Conservation (phyloP, 148 eudicot genomes). For the Fagopyrum tataricum region DNA sequence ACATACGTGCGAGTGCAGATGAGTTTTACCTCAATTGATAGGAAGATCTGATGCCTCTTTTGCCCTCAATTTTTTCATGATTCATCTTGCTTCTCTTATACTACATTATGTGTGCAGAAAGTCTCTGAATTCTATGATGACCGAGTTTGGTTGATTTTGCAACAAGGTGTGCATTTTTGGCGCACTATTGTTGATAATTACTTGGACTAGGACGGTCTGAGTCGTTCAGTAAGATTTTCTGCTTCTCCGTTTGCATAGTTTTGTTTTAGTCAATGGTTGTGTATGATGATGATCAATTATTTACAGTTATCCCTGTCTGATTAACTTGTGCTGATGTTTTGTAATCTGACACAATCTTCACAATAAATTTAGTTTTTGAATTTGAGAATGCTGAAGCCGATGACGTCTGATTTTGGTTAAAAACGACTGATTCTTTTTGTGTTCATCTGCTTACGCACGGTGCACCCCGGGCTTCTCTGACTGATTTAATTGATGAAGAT, state of each 20-base stretch:
- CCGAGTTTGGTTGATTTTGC: constrained; percentile 16
- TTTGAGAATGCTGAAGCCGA: no score
- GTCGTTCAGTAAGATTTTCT: constrained; percentile 4
- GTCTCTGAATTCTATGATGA: constrained; percentile 15
- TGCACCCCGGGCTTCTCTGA: no score
- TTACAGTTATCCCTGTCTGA: constrained; percentile 66
- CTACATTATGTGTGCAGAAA: neutral
- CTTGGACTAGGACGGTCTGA: constrained; percentile 65
- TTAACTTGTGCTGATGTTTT: constrained; percentile 22
- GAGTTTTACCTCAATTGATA: constrained; percentile 33
- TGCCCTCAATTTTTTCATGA: neutral
- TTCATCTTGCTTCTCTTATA: neutral
- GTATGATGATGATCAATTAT: constrained; percentile 31
- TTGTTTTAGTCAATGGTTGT: neutral
- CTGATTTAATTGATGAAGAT: no score
- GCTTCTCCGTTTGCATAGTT: neutral
- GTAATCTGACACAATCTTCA: constrained; percentile 31
- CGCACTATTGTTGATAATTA: constrained; percentile 23
- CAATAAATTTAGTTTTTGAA: no score
- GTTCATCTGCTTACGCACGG: no score
- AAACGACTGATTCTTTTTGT: no score
- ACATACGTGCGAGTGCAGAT: constrained; percentile 3
- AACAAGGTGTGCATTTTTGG: neutral
- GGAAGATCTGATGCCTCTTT: constrained; percentile 52
- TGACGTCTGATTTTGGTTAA: no score